Conservation (phyloP, 495 filamentous ascomycete species). For the Neurospora sp. region DNA sequence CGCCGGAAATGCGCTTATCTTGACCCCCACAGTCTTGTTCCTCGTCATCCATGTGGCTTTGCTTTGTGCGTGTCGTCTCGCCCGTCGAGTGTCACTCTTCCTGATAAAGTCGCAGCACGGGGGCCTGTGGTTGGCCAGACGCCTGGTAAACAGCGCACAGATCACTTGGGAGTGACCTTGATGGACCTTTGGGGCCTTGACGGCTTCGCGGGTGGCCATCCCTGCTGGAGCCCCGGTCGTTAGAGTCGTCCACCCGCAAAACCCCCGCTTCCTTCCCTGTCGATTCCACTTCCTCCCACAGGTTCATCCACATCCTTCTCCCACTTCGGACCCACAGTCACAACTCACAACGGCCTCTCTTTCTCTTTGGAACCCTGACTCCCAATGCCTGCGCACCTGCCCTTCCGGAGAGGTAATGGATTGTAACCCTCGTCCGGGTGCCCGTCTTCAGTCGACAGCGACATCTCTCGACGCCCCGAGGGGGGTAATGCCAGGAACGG, state of each 20-base stretch:
- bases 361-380: not conserved
- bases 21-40: not conserved
- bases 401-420: not conserved
- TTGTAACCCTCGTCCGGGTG: not conserved
- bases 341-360: not conserved
- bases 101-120: not conserved
- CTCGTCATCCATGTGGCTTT: not conserved
- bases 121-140: not conserved
- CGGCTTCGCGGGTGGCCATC: not conserved
- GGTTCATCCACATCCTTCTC: not conserved
- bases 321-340: not conserved
- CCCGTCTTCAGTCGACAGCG: not conserved
- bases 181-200: not conserved
- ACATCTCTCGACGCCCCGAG: not conserved
- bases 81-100: not conserved
- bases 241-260: not conserved
- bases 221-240: not conserved
- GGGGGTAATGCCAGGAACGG: not conserved
- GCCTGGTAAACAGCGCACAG: not conserved
- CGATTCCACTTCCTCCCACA: not conserved
- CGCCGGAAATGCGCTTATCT: not conserved
- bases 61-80: not conserved
- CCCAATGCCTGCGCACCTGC: not conserved
- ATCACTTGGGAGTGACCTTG: not conserved
- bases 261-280: not conserved